phyloP scores from a whole-genome alignment of 1,139 yeast genomes.

The Debaryomyces udenii region DNA sequence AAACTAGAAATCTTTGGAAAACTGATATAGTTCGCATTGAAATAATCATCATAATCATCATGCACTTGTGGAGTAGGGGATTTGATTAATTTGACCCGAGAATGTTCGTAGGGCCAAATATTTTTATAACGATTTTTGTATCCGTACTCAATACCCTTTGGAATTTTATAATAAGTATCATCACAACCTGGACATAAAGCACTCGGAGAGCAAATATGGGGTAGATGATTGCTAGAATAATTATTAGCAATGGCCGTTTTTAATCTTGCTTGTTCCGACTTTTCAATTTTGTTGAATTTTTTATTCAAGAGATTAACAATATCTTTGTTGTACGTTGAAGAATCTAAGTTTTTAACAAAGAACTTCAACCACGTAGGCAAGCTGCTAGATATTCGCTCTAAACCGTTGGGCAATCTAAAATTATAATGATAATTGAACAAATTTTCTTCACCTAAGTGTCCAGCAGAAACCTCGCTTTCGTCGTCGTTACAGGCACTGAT shows the following conservation, averaged over 20 bases:
- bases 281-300: conserved; percentile 52
- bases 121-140: conserved; percentile 49
- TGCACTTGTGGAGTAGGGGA: conserved; percentile 8
- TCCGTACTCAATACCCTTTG: conserved; percentile 54
- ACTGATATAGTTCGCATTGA: conserved; percentile 45
- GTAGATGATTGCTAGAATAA: conserved; percentile 18
- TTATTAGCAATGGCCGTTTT: conserved; percentile 30
- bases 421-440: conserved; percentile 38
- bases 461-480: conserved; percentile 19
- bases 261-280: conserved; percentile 51
- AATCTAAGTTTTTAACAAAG: conserved; percentile 17
- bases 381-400: conserved; percentile 21
- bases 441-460: conserved; percentile 29
- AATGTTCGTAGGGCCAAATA: conserved; percentile 52
- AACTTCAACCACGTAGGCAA: conserved; percentile 55
- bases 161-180: conserved; percentile 47
- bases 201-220: conserved; percentile 46
- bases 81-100: conserved; percentile 38
- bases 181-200: conserved; percentile 50
- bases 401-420: conserved; percentile 38
- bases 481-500: conserved; percentile 9
- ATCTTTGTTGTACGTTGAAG: conserved; percentile 20
- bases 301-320: conserved; percentile 37
- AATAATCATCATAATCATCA: conserved; percentile 38
- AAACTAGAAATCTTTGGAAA: conserved; percentile 23